Evolutionary conservation across 768 basidiomycete species (phyloP).

Genomic region (Jaapia argillacea): DNA sequence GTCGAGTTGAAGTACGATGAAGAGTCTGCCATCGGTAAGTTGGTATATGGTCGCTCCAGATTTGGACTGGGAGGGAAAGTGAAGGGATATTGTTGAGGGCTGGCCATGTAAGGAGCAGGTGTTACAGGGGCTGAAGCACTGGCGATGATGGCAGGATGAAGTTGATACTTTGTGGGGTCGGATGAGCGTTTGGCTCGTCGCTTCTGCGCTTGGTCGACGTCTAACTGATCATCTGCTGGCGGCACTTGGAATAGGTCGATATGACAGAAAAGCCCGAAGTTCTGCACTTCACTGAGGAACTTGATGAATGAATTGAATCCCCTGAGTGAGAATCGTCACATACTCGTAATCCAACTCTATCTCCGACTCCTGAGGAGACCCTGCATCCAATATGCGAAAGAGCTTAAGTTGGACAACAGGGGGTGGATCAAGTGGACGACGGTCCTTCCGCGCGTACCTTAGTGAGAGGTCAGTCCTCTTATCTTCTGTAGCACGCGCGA

Average conservation of each 20-base stretch:
- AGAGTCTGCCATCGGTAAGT: too few relatives aligned
- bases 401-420: slow-evolving; percentile 16
- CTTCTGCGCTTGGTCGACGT: neutral
- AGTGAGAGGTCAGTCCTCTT: too few relatives aligned
- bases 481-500: too few relatives aligned
- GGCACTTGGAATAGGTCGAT: slow-evolving; percentile 65
- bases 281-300: slow-evolving; percentile 47
- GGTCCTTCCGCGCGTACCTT: slow-evolving; percentile 16
- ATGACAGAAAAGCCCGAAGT: slow-evolving; percentile 64
- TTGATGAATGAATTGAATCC: too few relatives aligned
- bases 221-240: slow-evolving; percentile 4
- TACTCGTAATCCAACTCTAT: slow-evolving; percentile 4
- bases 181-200: neutral
- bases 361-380: slow-evolving; percentile 7
- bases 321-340: slow-evolving; percentile 4
- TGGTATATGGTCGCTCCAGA: too few relatives aligned
- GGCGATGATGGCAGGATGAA: neutral
- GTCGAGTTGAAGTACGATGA: slow-evolving; percentile 12
- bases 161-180: too few relatives aligned
- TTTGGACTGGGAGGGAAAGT: neutral
- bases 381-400: slow-evolving; percentile 8
- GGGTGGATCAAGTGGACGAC: slow-evolving; percentile 16
- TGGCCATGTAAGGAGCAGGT: neutral
- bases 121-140: neutral
- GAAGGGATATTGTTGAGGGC: neutral